Percentiles rank a stretch among this genome's conserved stretches.
phyloP scores from a whole-genome alignment of 352 stramenopile genomes.

The Peronospora farinosa region DNA sequence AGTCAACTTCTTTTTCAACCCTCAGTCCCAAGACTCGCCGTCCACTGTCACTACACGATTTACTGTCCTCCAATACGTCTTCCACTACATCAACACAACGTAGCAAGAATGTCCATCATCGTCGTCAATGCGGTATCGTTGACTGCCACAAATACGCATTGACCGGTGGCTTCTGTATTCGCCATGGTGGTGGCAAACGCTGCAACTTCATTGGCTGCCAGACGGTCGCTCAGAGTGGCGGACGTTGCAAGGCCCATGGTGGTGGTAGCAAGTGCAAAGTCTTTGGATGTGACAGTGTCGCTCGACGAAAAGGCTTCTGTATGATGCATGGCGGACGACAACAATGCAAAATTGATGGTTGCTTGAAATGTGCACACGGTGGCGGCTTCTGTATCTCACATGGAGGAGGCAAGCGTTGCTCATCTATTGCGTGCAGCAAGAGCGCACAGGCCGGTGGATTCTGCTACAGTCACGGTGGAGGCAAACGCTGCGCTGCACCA shows the following conservation, averaged over 20 bases:
- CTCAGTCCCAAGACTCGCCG: conserved; percentile 34
- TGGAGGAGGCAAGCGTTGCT: conserved; percentile 65
- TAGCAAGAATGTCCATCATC: conserved; percentile 31
- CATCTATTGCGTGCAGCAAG: conserved; percentile 47
- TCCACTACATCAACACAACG: conserved; percentile 8
- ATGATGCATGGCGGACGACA: conserved; percentile 68
- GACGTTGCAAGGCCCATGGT: conserved; percentile 77
- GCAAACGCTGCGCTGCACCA: conserved; percentile 60
- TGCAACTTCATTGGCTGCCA: conserved; percentile 50
- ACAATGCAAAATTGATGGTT: conserved; percentile 66
- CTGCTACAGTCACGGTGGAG: conserved; percentile 75
- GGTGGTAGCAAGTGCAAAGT: conserved; percentile 78
- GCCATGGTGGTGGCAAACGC: conserved; percentile 69
- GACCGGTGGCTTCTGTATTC: conserved; percentile 64
- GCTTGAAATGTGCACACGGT: conserved; percentile 66
- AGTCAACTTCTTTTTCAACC: background rate
- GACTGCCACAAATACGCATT: conserved; percentile 65
- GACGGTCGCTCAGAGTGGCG: conserved; percentile 73
- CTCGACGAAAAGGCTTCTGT: conserved; percentile 61
- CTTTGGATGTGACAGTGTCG: conserved; percentile 47
- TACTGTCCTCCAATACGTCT: conserved; percentile 36
- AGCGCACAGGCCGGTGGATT: conserved; percentile 70
- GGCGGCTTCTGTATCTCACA: conserved; percentile 71
- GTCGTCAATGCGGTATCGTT: conserved; percentile 50
- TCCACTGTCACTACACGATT: conserved; percentile 43